Base-by-base conservation (phyloP, 1,284 basidiomycete genomes). In the Cryptococcus neoformans region DNA sequence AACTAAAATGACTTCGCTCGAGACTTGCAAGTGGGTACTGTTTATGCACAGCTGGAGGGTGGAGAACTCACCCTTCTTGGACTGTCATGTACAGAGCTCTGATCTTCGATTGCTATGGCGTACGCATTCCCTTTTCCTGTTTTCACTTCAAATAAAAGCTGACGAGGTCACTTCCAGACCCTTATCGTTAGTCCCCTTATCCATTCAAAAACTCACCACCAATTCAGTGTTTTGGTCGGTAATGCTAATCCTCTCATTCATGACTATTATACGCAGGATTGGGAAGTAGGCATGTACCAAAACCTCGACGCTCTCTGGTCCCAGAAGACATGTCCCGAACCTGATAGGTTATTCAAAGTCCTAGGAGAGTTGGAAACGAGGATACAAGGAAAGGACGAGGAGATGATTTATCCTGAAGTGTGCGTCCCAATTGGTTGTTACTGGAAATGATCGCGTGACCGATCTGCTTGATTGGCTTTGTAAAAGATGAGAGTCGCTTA, bases 131-230 rank as follows among this genome's bases (percentile, higher is more conserved):
- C 21, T 21, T 21, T 21, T 21, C 21, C 21, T 21, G 21, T 21
- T 21, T 21, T 21, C 21, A 21, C 21, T 21, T 21, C 21, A 21
- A 21, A 21, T 21, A 21, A 21, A 21, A 21, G 21, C 21, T 21
- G 21, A 21, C 21, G 21, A 21, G 21, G 21, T 21, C 21, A 21
- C 21, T 39, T 37, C 28, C 38, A 56, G 55, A 56, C 50, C 3
- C 39, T 56, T n/a, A 51, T 56, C 35, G 54, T 21, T 21, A 87
- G 80, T 95, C 95, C 12, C 12, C 21, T 17, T 16, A 11, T 16
- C 45, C 17, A n/a, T 21, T 46, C 45, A 46, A 11, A 46, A 12
- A 46, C 16, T 21, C 16, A 46, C 10, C 21, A 21, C 21, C 21
- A 21, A 21, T 21, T 21, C 21, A 21, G 21, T 21, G 21, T 21